A percentile compares a stretch with the other conserved stretches of the same genome.
Evolutionary conservation across 225 moss, liverwort and hornwort genomes (phyloP).

Genomic region (Neckera pumila): DNA sequence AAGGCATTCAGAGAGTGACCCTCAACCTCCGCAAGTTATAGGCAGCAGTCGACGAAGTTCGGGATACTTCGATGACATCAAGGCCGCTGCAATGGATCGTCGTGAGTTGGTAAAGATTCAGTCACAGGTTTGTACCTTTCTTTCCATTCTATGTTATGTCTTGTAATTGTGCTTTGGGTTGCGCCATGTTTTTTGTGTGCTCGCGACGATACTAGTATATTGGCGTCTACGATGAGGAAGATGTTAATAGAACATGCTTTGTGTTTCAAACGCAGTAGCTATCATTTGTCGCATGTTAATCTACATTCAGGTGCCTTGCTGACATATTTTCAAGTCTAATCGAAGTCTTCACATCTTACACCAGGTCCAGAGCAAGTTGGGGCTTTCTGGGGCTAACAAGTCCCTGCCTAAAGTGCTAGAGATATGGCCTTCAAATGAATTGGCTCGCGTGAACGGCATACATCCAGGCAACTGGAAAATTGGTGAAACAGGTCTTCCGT

Average conservation of each 20-base stretch:
- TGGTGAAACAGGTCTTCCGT: background rate
- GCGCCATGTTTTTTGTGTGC: background rate
- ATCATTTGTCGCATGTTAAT: background rate
- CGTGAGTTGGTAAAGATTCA: slow-evolving; percentile 31
- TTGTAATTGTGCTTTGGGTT: background rate
- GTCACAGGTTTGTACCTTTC: slow-evolving; percentile 17
- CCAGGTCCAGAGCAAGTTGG: slow-evolving; percentile 39
- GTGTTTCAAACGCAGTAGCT: background rate
- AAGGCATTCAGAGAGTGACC: background rate
- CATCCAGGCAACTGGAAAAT: background rate
- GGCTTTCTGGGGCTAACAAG: background rate
- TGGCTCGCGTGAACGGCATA: background rate
- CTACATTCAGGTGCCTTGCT: background rate
- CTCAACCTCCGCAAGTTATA: background rate
- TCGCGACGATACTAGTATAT: background rate
- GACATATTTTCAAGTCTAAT: background rate
- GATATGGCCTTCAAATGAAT: slow-evolving; percentile 13
- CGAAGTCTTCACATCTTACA: background rate
- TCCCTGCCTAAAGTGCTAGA: slow-evolving; percentile 21
- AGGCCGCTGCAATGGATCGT: slow-evolving; percentile 22
- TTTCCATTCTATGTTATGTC: background rate
- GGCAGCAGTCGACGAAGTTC: slow-evolving; percentile 3
- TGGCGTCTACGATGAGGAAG: background rate
- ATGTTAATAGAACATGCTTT: background rate
- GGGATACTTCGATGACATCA: slow-evolving; percentile 23